These are phyloP conservation scores for Colletotrichum neosansevieriae DNA, from an alignment of 2,329 filamentous ascomycete species.

Conservation along the genomic window DNA sequence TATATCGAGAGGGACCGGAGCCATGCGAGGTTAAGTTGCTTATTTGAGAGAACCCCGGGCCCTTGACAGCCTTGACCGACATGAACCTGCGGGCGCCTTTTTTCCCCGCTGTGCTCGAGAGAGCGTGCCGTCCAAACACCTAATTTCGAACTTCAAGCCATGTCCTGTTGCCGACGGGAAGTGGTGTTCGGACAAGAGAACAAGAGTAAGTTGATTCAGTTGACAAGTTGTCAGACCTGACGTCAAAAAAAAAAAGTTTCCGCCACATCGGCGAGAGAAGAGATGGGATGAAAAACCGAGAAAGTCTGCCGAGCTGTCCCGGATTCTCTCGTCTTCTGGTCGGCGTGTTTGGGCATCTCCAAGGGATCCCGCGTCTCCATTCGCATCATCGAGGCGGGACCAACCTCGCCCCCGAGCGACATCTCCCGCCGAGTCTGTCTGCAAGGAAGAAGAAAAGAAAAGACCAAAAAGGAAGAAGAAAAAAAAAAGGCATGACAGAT, in stretches of 20 bases:
- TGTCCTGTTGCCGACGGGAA: not conserved
- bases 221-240: constrained; percentile 22
- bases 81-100: too few relatives aligned
- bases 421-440: not conserved
- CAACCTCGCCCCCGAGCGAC: not conserved
- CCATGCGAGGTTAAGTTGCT: not conserved
- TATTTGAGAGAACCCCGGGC: not conserved
- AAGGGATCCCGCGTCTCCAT: constrained; percentile 1
- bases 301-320: constrained; percentile 8
- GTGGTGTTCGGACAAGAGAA: not conserved
- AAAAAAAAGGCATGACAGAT: not conserved
- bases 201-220: constrained; percentile 9
- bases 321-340: not conserved
- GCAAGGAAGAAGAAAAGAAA: not conserved
- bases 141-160: constrained; percentile 4
- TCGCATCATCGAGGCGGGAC: constrained; percentile 9
- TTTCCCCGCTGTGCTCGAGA: not conserved
- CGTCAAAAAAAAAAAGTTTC: constrained; percentile 14
- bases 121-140: constrained; percentile 11
- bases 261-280: not conserved
- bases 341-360: constrained; percentile 32
- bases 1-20: not conserved
- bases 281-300: constrained; percentile 8
- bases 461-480: not conserved
- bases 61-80: not conserved